These are phyloP conservation scores for Blastobotrys indianensis DNA, from an alignment of 1,139 yeast genomes.

Conservation along the genomic window DNA sequence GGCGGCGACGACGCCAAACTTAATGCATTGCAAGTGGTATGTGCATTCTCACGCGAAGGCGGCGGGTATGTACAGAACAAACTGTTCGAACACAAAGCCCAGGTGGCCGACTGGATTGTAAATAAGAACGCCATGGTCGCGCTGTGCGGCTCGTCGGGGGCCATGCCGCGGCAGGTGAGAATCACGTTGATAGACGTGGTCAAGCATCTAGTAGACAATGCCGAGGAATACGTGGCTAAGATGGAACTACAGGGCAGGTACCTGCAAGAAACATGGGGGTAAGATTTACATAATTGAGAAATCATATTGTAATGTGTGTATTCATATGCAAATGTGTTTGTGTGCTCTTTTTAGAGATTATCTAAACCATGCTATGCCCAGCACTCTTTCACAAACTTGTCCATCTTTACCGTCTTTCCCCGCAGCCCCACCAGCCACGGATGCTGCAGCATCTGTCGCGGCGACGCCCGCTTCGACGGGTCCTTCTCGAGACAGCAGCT, in stretches of 20 bases:
- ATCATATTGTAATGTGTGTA: neutral
- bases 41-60: constrained; percentile 52
- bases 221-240: constrained; percentile 45
- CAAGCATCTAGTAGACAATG: constrained; percentile 36
- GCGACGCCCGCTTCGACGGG: constrained; percentile 76
- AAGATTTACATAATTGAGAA: neutral
- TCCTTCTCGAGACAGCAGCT: constrained; percentile 78
- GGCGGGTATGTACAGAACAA: constrained; percentile 69
- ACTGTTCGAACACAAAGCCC: constrained; percentile 45
- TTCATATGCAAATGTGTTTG: neutral
- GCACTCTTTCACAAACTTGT: constrained; percentile 69
- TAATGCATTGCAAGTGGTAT: constrained; percentile 42
- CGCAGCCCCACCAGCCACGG: constrained; percentile 85
- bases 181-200: constrained; percentile 63
- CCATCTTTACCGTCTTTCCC: constrained; percentile 73
- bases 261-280: constrained; percentile 87
- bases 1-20: constrained; percentile 22
- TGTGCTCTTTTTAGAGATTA: neutral
- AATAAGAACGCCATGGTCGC: constrained; percentile 57
- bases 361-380: constrained; percentile 44
- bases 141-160: constrained; percentile 89
- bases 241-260: constrained; percentile 69
- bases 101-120: constrained; percentile 48
- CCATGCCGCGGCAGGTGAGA: constrained; percentile 89
- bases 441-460: constrained; percentile 84